Evolutionary conservation across 2,329 filamentous ascomycete genomes (phyloP), one percentile per base, ranked within the genome.

Genomic region (Xylaria sp.): DNA sequence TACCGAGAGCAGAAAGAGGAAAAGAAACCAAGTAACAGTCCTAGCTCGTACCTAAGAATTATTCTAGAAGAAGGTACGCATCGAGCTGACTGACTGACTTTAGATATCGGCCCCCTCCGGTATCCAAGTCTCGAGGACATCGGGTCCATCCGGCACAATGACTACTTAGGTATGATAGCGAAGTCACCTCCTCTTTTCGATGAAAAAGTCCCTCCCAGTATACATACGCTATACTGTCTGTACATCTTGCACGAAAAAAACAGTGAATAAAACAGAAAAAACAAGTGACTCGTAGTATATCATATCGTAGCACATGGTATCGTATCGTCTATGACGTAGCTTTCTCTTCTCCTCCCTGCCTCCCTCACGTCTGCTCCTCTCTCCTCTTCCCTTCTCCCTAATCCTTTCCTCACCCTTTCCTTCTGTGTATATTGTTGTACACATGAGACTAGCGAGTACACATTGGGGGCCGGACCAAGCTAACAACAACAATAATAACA

Each of bases 291-390:
- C 5, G 34, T 56, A 50, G 20, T 50, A 50, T 50, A 50, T 50
- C 9, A n/a, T 50, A 50, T 50, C 46, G 46, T 54, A 54, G 28
- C 51, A 25, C 23, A 37, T 56, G 31, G 52, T 56, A 56, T 56
- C 52, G 34, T 54, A 56, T 56, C 52, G 52, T 56, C 52, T 39
- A 56, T 39, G 52, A 56, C 31, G 31, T 56, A 37, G 13, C 31
- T 15, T 25, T 25, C 23, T 25, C 23, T 25, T 37, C 20, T 31
- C 12, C 50, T 52, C 25, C 6, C n/a, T 48, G 23, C 44, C 28
- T 28, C 28, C 28, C 28, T 28, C 28, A 2, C 28, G 2, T 28
- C 28, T 25, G 25, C 28, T 28, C 28, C 28, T 28, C 28, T 2
- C 28, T 46, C 13, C 15, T 20, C 8, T 46, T 2, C 13, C 18